Evolutionary conservation across 2,329 filamentous ascomycete genomes (phyloP).

Genomic region (Fusarium equiseti): DNA sequence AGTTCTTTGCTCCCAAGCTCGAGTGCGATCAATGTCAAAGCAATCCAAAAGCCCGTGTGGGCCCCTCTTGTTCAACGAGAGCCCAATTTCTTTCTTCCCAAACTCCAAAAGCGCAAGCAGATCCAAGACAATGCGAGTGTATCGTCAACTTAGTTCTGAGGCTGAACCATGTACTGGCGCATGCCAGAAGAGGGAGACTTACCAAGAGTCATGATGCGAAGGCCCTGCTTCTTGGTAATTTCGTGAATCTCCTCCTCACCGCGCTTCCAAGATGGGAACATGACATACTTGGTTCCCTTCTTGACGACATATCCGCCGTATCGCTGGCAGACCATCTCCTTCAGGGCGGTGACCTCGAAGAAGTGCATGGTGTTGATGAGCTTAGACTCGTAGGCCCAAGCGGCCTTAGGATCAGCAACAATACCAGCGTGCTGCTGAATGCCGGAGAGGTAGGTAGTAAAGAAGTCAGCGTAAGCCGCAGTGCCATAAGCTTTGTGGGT

Average conservation of each 20-base stretch:
- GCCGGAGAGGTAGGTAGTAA: slow-evolving; percentile 12
- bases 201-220: slow-evolving; percentile 34
- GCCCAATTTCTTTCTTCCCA: neutral
- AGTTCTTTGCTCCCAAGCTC: neutral
- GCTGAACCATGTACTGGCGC: slow-evolving; percentile 33
- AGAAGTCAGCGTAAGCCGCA: slow-evolving; percentile 28
- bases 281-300: slow-evolving; percentile 13
- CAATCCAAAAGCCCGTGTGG: neutral
- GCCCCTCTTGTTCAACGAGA: neutral
- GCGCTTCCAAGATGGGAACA: slow-evolving; percentile 45
- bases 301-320: slow-evolving; percentile 7
- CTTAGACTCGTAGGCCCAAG: slow-evolving; percentile 24
- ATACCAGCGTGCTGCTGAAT: slow-evolving; percentile 30
- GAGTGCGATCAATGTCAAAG: neutral
- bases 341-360: slow-evolving; percentile 27
- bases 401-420: neutral
- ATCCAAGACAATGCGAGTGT: neutral
- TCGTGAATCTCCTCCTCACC: slow-evolving; percentile 22
- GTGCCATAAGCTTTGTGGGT: slow-evolving; percentile 29
- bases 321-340: slow-evolving; percentile 27
- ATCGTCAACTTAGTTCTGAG: neutral
- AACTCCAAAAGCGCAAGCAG: neutral
- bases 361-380: slow-evolving; percentile 30
- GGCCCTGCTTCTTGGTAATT: slow-evolving; percentile 23
- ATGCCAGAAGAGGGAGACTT: slow-evolving; percentile 37